Evolutionary conservation across 768 basidiomycete species (phyloP).

Genomic region (Boletus insuetus): DNA sequence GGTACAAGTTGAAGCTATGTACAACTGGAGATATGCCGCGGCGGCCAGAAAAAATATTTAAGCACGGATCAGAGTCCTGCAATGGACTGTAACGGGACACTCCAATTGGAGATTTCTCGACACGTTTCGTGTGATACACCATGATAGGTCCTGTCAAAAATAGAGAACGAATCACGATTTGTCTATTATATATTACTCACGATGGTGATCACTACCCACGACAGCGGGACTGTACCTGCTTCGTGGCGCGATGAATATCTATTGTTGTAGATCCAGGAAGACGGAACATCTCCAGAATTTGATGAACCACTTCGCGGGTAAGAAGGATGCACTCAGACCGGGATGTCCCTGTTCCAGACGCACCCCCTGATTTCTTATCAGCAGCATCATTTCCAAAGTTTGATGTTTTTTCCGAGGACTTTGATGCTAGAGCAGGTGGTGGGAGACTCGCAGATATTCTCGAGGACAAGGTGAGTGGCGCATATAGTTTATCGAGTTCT

Average conservation of each 20-base stretch:
- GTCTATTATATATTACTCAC: conserved; percentile 14
- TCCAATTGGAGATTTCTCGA: too few species aligned
- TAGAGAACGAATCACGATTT: conserved; percentile 8
- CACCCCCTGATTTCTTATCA: conserved; percentile 1
- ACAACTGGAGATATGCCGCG: background rate
- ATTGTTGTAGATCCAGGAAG: conserved; percentile 43
- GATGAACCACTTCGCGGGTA: conserved; percentile 50
- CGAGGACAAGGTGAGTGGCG: conserved; percentile 23
- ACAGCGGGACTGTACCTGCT: conserved; percentile 45
- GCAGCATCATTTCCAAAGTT: background rate
- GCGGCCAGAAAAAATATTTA: background rate
- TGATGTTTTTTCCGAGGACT: conserved; percentile 8
- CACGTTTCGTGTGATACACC: too few species aligned
- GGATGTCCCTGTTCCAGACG: conserved; percentile 1
- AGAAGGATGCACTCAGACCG: conserved; percentile 41
- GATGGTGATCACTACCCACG: background rate
- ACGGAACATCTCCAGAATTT: conserved; percentile 44
- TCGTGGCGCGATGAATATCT: conserved; percentile 63
- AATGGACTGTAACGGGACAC: too few species aligned
- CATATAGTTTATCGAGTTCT: conserved; percentile 59
- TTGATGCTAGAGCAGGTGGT: conserved; percentile 3
- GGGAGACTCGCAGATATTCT: conserved; percentile 9
- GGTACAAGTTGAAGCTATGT: background rate
- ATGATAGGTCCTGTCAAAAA: conserved; percentile 1
- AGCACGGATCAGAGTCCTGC: too few species aligned